Evolutionary conservation across 768 basidiomycete genomes (phyloP), one percentile per base, ranked within the genome.

Genomic region (Hemileccinum rubropunctum): DNA sequence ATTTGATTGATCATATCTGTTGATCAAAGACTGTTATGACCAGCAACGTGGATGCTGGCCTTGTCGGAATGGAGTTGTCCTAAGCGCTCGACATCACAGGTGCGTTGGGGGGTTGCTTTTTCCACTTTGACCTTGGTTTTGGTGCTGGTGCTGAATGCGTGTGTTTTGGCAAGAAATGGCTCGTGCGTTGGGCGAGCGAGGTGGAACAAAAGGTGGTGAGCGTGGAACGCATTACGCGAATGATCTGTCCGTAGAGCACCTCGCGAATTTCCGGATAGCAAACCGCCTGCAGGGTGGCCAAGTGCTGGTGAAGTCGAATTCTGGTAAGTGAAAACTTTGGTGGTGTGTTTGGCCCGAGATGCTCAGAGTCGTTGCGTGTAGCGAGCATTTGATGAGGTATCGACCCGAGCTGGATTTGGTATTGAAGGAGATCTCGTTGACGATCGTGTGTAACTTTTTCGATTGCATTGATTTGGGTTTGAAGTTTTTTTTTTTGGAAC

Each of bases 121-220:
- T 23, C 11, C 27, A 14, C 48, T 14, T 10, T 12, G 1, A 12
- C n/a, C 6, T 7, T 15, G 12, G 14, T 18, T 9, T 4, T 17
- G 40, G 17, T 7, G 15, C 30, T 30, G 46, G 17, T 57, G 21
- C n/a, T n/a, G n/a, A n/a, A 9, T 43, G 45, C 5, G 42, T 43
- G 43, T 17, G 7, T 55, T 20, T 21, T 37, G 20, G 30, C 26
- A 36, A 89, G 84, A 88, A 90, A 59, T 89, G 88, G 88, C 75
- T 91, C 7, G 88, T 91, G 23, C 80, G 88, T 27, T 84, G 84
- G 13, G 84, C 87, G 3, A 88, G 84, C 58, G 93, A 95, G 66
- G 89, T 93, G 12, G 93, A 95, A 62, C 88, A 93, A 59, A 91
- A 90, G 56, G 85, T 92, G 58, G 90, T 93, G 52, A 90, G 88